These are phyloP conservation scores for Colletotrichum scovillei DNA, from an alignment of 2,329 filamentous ascomycete genomes.

Conservation along the genomic window DNA sequence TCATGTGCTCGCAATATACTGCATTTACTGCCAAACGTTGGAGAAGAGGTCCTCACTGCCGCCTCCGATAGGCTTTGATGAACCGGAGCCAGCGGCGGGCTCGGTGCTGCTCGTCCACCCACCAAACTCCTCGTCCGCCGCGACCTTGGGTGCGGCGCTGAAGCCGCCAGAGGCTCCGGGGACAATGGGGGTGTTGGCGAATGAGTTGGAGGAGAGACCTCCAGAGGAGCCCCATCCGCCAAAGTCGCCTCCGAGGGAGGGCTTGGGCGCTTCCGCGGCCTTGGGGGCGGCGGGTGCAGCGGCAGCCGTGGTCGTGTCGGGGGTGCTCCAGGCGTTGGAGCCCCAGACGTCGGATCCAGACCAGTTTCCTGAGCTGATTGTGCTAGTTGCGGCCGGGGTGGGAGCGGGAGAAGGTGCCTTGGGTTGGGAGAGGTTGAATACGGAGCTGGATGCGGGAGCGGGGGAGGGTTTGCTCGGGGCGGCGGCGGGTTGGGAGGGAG, in stretches of 20 bases:
- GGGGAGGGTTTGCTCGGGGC: slow-evolving; percentile 50
- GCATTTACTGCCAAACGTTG: slow-evolving; percentile 91
- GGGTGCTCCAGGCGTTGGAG: slow-evolving; percentile 82
- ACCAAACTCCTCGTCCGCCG: slow-evolving; percentile 94
- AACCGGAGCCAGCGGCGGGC: slow-evolving; percentile 53
- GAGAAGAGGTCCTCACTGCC: slow-evolving; percentile 88
- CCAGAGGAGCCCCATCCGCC: slow-evolving; percentile 61
- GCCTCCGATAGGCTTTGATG: slow-evolving; percentile 66
- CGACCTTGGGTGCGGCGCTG: slow-evolving; percentile 73
- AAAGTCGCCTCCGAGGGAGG: slow-evolving; percentile 63
- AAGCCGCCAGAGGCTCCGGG: slow-evolving; percentile 74
- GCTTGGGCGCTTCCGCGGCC: slow-evolving; percentile 42
- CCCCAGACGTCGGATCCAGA: slow-evolving; percentile 83
- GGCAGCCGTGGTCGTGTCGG: slow-evolving; percentile 67
- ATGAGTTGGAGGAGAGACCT: neutral
- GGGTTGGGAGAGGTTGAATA: slow-evolving; percentile 82
- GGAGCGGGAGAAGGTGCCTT: slow-evolving; percentile 54
- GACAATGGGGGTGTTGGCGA: slow-evolving; percentile 62
- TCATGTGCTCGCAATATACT: slow-evolving; percentile 57
- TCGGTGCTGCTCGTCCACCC: slow-evolving; percentile 85
- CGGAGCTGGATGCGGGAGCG: slow-evolving; percentile 65
- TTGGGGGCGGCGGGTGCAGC: slow-evolving; percentile 68
- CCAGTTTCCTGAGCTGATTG: slow-evolving; percentile 51
- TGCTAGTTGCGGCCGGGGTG: slow-evolving; percentile 49
- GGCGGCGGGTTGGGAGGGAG: slow-evolving; percentile 54